Evolutionary conservation across 176 grass and related monocot genomes (phyloP).

Genomic region (Phyllostachys edulis): DNA sequence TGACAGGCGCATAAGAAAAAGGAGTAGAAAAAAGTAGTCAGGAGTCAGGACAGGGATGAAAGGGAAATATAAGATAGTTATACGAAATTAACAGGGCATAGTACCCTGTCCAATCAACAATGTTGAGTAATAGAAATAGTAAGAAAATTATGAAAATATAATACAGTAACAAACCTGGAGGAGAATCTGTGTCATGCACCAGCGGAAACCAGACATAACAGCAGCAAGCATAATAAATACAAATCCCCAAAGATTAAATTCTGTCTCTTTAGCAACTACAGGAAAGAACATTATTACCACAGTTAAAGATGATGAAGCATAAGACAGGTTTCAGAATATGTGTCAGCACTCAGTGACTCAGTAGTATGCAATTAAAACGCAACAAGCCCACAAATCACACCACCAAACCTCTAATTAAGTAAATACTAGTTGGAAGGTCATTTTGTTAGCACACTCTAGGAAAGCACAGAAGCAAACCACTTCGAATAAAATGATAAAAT

Average conservation of each 20-base stretch:
- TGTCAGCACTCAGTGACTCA: neutral
- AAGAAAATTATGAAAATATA: conserved; percentile 15
- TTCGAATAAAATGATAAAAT: neutral
- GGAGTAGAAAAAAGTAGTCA: conserved; percentile 26
- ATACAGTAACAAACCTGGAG: conserved; percentile 67
- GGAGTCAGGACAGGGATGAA: conserved; percentile 22
- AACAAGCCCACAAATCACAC: conserved; percentile 24
- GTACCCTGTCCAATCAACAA: neutral
- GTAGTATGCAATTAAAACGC: neutral
- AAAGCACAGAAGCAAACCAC: conserved; percentile 5
- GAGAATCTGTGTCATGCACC: conserved; percentile 99
- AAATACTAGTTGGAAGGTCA: conserved; percentile 14
- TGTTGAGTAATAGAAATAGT: neutral
- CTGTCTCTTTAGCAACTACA: conserved; percentile 83
- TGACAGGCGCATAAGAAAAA: neutral
- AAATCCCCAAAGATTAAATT: conserved; percentile 96
- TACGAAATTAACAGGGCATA: neutral
- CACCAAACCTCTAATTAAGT: neutral
- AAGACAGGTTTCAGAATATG: neutral
- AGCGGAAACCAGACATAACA: conserved; percentile 94
- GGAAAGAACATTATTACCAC: conserved; percentile 33
- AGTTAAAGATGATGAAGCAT: conserved; percentile 9
- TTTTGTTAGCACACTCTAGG: neutral
- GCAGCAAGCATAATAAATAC: conserved; percentile 95
- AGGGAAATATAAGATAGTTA: neutral